Percentiles rank a stretch among this genome's conserved stretches.
phyloP scores from a whole-genome alignment of 1,284 basidiomycete genomes.

The Boletus holoroseus region DNA sequence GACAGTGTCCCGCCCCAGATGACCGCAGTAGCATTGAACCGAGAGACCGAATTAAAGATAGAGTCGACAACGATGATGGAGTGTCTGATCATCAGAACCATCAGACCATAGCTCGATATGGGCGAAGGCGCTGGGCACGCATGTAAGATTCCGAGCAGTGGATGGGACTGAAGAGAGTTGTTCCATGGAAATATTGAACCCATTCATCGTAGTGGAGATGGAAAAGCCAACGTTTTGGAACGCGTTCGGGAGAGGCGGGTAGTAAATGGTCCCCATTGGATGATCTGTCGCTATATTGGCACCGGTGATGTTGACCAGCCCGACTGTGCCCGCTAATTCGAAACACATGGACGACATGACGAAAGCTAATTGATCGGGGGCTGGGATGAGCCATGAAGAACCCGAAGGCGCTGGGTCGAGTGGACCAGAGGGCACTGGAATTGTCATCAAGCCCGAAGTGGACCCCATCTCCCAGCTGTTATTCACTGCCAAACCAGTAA shows the following conservation, averaged over 20 bases:
- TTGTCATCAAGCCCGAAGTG: fast-evolving
- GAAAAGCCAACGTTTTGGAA: constrained; percentile 1
- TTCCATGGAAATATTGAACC: constrained; percentile 19
- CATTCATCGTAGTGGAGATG: constrained; percentile 10
- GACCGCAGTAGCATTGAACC: constrained; percentile 11
- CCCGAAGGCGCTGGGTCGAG: background rate
- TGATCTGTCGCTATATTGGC: background rate
- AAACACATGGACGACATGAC: constrained; percentile 10
- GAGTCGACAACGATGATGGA: constrained; percentile 5
- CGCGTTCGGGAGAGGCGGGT: constrained; percentile 10
- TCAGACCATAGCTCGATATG: constrained; percentile 3
- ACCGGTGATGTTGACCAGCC: constrained; percentile 10
- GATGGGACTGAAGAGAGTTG: constrained; percentile 9
- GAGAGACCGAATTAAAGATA: background rate
- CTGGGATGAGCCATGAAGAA: constrained; percentile 4
- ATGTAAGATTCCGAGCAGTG: constrained; percentile 12
- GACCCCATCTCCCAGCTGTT: constrained; percentile 6
- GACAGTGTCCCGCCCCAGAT: constrained; percentile 11
- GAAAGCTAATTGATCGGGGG: constrained; percentile 3
- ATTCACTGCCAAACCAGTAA: constrained; percentile 15
- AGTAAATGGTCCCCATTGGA: constrained; percentile 9
- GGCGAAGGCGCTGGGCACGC: background rate
- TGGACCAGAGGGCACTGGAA: constrained; percentile 4
- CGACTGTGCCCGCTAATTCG: background rate
- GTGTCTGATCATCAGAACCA: constrained; percentile 6